Evolutionary conservation across 495 filamentous ascomycete genomes (phyloP).

Genomic region (Cudoniella acicularis): DNA sequence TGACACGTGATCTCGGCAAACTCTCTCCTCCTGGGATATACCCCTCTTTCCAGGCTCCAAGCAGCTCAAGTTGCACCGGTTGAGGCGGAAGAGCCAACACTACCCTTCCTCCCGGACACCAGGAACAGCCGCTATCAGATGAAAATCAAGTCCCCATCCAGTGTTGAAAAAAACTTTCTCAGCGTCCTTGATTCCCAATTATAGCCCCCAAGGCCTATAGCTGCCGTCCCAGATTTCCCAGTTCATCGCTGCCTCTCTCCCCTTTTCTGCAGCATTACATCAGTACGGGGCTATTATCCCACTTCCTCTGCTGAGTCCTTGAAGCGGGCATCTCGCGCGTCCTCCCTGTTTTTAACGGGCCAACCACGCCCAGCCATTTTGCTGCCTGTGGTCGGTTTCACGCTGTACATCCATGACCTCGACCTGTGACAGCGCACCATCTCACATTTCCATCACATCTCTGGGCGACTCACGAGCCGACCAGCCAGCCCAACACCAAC

Average conservation of each 20-base stretch:
- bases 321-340: not conserved
- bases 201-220: slow-evolving; percentile 2
- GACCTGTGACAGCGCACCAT: slow-evolving; percentile 24
- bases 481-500: slow-evolving; percentile 12
- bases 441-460: slow-evolving; percentile 1
- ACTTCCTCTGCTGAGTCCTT: not conserved
- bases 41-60: not conserved
- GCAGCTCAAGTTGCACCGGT: not conserved
- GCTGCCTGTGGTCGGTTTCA: slow-evolving; percentile 3
- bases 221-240: slow-evolving; percentile 20
- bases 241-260: not conserved
- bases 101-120: too few species aligned
- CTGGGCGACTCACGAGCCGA: not conserved
- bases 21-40: not conserved
- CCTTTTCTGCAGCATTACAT: slow-evolving; percentile 12
- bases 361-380: not conserved
- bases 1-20: not conserved
- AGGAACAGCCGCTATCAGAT: not conserved
- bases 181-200: not conserved
- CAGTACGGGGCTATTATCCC: slow-evolving; percentile 4
- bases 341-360: not conserved
- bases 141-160: not conserved
- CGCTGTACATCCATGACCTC: not conserved
- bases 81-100: not conserved
- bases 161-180: not conserved